Percentiles rank a stretch among this genome's conserved stretches.
Conservation (phyloP, 1,139 yeast genomes). For the Yamadazyma buinensis region DNA sequence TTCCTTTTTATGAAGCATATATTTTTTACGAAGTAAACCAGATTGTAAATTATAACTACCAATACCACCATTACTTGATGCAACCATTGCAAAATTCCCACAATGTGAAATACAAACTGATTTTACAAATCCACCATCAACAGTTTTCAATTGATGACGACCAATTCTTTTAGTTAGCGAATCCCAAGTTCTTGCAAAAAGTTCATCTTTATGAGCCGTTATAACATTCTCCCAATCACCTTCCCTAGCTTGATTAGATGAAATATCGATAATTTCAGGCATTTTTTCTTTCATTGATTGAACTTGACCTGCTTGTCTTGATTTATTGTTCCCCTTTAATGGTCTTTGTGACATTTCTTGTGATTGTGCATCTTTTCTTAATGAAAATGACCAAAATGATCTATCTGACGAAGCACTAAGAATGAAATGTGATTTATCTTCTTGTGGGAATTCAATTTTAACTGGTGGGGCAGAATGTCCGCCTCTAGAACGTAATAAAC, state of each 20-base stretch:
- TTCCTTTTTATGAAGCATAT: slow-evolving; percentile 67
- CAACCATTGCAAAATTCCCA: slow-evolving; percentile 92
- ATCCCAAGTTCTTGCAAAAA: slow-evolving; percentile 90
- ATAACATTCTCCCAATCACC: slow-evolving; percentile 94
- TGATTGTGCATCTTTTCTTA: slow-evolving; percentile 94
- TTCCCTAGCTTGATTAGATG: slow-evolving; percentile 73
- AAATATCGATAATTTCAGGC: slow-evolving; percentile 70
- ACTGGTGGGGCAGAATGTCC: slow-evolving; percentile 95
- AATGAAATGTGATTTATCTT: slow-evolving; percentile 74
- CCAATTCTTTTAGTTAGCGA: slow-evolving; percentile 82
- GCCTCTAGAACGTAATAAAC: slow-evolving; percentile 89
- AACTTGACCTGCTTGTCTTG: slow-evolving; percentile 57
- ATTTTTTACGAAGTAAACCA: slow-evolving; percentile 68
- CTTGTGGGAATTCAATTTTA: slow-evolving; percentile 71
- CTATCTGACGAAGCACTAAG: slow-evolving; percentile 86
- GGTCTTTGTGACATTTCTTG: slow-evolving; percentile 85
- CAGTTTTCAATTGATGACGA: slow-evolving; percentile 61
- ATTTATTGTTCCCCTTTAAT: slow-evolving; percentile 46
- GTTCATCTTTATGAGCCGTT: slow-evolving; percentile 86
- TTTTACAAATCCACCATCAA: slow-evolving; percentile 80
- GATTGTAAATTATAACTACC: slow-evolving; percentile 89
- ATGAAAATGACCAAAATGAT: slow-evolving; percentile 86
- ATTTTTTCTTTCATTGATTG: slow-evolving; percentile 57
- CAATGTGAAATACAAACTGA: slow-evolving; percentile 82
- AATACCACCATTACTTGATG: slow-evolving; percentile 88